Conservation (phyloP, 2,329 filamentous ascomycete species). For the Talaromyces rugulosus region DNA sequence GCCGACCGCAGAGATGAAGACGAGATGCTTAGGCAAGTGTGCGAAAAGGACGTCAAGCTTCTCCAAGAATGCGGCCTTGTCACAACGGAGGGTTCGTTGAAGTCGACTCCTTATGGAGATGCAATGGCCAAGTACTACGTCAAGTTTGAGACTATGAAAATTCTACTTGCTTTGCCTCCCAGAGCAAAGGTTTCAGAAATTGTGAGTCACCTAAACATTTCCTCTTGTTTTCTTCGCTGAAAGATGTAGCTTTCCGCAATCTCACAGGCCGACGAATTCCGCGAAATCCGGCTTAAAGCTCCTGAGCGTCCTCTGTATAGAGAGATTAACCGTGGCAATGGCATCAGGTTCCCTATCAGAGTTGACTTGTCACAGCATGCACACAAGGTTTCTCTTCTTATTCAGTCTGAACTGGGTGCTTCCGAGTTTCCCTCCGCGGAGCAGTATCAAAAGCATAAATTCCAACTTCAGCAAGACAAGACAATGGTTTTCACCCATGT, state of each 20-base stretch:
- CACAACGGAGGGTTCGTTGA: constrained; percentile 46
- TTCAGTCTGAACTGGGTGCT: constrained; percentile 70
- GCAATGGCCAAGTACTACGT: constrained; percentile 83
- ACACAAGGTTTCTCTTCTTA: constrained; percentile 72
- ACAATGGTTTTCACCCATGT: constrained; percentile 62
- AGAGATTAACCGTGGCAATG: constrained; percentile 64
- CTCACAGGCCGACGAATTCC: constrained; percentile 67
- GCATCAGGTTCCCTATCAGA: constrained; percentile 67
- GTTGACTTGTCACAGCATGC: constrained; percentile 60
- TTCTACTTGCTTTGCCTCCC: constrained; percentile 59
- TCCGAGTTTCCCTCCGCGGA: constrained; percentile 61
- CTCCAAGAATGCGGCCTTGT: constrained; percentile 60
- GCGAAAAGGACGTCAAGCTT: constrained; percentile 62
- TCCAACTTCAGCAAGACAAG: constrained; percentile 59
- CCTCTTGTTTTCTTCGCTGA: constrained; percentile 1
- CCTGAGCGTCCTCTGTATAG: constrained; percentile 68
- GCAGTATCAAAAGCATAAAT: constrained; percentile 50
- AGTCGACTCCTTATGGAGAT: constrained; percentile 67
- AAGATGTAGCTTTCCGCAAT: constrained; percentile 58
- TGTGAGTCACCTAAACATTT: constrained; percentile 45
- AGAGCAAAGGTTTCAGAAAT: constrained; percentile 63
- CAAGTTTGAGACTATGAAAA: constrained; percentile 73
- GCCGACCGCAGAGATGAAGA: constrained; percentile 52
- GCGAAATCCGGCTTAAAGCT: constrained; percentile 65
- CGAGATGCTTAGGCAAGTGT: constrained; percentile 65